phyloP scores from a whole-genome alignment of 2,329 filamentous ascomycete species.

The Sclerotinia sclerotiorum region DNA sequence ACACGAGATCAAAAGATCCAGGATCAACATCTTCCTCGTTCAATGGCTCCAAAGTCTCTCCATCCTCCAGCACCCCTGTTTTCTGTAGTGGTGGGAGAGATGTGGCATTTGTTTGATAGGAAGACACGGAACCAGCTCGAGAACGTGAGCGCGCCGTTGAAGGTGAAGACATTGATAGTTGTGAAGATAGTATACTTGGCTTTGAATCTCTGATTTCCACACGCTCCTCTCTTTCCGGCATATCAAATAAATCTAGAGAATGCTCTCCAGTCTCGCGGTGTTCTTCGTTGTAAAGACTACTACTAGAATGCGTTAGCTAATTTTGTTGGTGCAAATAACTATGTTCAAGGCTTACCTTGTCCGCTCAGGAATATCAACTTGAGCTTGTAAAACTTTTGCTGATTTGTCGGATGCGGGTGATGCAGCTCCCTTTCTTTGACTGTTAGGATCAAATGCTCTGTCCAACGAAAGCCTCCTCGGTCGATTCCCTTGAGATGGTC shows the following conservation, averaged over 20 bases:
- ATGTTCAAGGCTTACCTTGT: not conserved
- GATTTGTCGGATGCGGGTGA: not conserved
- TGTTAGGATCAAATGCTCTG: constrained; percentile 3
- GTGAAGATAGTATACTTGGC: constrained; percentile 7
- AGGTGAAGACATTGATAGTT: constrained; percentile 23
- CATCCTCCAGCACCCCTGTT: constrained; percentile 43
- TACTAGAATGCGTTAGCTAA: constrained; percentile 1
- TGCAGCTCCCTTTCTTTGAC: not conserved
- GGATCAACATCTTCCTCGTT: constrained; percentile 51
- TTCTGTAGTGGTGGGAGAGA: constrained; percentile 37
- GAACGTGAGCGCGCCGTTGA: constrained; percentile 32
- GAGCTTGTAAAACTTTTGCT: constrained; percentile 12
- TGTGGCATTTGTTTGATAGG: constrained; percentile 36
- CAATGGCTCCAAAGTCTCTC: constrained; percentile 51
- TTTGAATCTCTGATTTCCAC: constrained; percentile 18
- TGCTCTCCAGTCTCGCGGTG: constrained; percentile 7
- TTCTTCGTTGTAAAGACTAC: constrained; percentile 19
- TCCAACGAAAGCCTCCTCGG: constrained; percentile 10
- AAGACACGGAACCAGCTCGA: constrained; percentile 30
- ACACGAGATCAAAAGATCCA: constrained; percentile 53
- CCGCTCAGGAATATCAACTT: constrained; percentile 10
- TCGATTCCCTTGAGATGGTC: constrained; percentile 1
- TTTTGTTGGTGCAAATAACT: not conserved
- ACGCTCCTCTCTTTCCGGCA: constrained; percentile 11
- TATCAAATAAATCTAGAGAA: not conserved